Evolutionary conservation across 805 yeast species (phyloP), one percentile per base, ranked within the genome.

Genomic region (Nakazawaea siamensis): DNA sequence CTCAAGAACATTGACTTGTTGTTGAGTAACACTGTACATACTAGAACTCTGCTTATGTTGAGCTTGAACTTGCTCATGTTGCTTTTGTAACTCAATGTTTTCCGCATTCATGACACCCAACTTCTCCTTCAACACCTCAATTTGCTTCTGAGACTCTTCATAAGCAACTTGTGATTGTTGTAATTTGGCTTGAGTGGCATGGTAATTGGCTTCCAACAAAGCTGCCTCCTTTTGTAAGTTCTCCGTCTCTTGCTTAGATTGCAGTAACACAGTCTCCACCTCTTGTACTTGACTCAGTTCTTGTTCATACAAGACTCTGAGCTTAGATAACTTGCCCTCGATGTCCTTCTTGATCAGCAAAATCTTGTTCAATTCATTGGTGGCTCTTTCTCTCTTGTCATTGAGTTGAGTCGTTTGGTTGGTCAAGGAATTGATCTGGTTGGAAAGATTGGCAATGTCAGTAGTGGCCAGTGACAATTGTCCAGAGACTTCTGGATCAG

Each of bases 401-500:
- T 78, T 78, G 20, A 82, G 66, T 12, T 67, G 69, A 1, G 82
- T 64, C 2, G 94, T 83, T 55, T 87, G 95, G 16, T 68, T 58
- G 1, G 87, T 71, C 43, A 90, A 62, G 0, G 95, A 81, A 43
- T 76, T 76, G 43, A 85, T 79, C 60, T 88, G 95, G 47, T 80
- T 84, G 0, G 94, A 81, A 27, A 83, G 66, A 46, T 88, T 85
- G 12, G 94, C 95, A 54, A 86, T 70, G 47, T 85, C 95, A 5
- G 87, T 72, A 5, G 92, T 76, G 4, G 95, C 90, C 40, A 73
- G 72, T 1, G 94, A 76, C 33, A 86, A 61, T 49, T 79, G 76
- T 19, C 77, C 75, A 1, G 84, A 70, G 1, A 79, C 68, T 34
- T 72, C 83, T 5, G 66, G 61, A 40, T 77, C 80, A 0, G 80